Conservation (phyloP, 306 rosid species). For the Amphicarpaea edgeworthii region DNA sequence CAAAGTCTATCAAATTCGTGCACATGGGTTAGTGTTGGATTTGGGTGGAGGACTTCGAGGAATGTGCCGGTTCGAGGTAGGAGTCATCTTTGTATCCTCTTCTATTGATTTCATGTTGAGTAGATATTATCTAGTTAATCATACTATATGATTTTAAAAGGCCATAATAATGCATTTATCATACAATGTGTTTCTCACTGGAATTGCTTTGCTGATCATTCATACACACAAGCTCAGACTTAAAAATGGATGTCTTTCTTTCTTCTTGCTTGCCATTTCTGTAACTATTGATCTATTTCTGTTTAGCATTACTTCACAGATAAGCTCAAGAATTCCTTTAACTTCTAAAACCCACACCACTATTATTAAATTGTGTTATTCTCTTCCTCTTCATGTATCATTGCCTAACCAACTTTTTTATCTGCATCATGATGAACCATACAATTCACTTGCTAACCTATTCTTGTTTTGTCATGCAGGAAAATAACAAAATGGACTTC, state of each 20-base stretch:
- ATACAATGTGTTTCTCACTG: neutral
- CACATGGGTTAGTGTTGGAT: constrained; percentile 87
- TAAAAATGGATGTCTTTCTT: neutral
- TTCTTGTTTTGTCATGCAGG: constrained; percentile 60
- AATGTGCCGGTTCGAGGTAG: constrained; percentile 89
- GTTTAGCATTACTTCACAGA: neutral
- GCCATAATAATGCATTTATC: constrained; percentile 3
- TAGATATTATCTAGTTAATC: constrained; percentile 9
- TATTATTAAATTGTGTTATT: neutral
- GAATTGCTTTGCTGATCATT: neutral
- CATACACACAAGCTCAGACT: neutral
- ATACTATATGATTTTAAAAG: neutral
- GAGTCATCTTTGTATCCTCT: constrained; percentile 12
- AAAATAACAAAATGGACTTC: constrained; percentile 50
- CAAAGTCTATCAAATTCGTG: constrained; percentile 79
- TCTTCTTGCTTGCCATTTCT: constrained; percentile 19
- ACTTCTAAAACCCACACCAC: constrained; percentile 2
- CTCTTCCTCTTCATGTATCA: constrained; percentile 11
- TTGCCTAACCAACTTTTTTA: neutral
- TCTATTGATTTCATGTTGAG: constrained; percentile 25
- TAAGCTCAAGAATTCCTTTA: neutral
- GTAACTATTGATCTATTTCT: constrained; percentile 20
- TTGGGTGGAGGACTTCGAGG: constrained; percentile 87
- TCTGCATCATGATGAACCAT: constrained; percentile 12
- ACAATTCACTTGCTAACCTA: constrained; percentile 23